Evolutionary conservation across 1,284 basidiomycete genomes (phyloP).

Genomic region (Boletus smithii): DNA sequence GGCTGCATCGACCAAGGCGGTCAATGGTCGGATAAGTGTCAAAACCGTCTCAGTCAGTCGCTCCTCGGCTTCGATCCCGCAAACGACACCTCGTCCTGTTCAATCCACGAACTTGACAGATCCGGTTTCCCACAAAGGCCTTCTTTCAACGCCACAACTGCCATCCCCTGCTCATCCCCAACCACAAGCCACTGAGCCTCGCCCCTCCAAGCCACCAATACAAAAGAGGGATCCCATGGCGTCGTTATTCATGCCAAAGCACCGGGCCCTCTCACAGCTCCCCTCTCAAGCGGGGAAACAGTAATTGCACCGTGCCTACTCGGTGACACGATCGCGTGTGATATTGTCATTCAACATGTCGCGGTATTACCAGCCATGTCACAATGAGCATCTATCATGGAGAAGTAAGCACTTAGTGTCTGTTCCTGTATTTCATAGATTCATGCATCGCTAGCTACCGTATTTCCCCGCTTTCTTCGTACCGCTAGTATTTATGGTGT

Average conservation of each 20-base stretch:
- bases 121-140: constrained; percentile 15
- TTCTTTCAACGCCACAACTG: constrained; percentile 15
- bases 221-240: constrained; percentile 63
- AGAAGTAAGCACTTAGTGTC: constrained; percentile 1
- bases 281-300: constrained; percentile 33
- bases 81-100: constrained; percentile 12
- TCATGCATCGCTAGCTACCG: constrained; percentile 6
- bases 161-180: constrained; percentile 17
- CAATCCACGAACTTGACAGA: constrained; percentile 14
- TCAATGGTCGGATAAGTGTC: constrained; percentile 40
- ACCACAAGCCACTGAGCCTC: constrained; percentile 20
- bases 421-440: constrained; percentile 18
- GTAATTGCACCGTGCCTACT: constrained; percentile 22
- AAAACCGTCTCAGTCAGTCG: constrained; percentile 41
- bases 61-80: constrained; percentile 18
- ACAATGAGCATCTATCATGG: constrained; percentile 12
- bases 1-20: constrained; percentile 33
- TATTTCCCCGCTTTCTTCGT: constrained; percentile 2
- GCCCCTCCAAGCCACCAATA: constrained; percentile 36
- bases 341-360: constrained; percentile 1
- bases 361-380: neutral
- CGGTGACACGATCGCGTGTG: constrained; percentile 16
- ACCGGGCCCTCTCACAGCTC: constrained; percentile 61
- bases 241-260: constrained; percentile 71
- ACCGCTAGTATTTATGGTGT: constrained; percentile 5